Base-by-base conservation (phyloP, 164 flowering plant genomes). In the Stephania yunnanensis region DNA sequence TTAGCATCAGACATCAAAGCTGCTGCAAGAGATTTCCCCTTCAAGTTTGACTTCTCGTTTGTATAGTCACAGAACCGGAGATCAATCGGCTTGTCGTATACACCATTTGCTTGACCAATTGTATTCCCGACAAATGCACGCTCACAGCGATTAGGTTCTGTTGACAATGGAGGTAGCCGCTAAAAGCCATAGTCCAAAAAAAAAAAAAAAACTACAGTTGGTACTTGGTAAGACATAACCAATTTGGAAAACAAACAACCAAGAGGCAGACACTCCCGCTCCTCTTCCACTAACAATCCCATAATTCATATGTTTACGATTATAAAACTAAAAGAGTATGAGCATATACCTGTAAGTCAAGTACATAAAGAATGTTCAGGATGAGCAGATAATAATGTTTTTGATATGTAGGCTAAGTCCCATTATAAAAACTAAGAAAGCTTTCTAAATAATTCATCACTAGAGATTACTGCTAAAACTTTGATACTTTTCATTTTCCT, bases 91-190 rank as follows among this genome's bases (percentile, higher is more conserved):
- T 85, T 93, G 82, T 95, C 99, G 82, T 95, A 95, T 20, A 95
- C 98, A 44, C 99, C 99, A 87, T 95, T 95, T 65, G 99, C 98
- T 80, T 93, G 98, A 73, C 99, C 99, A 20, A 95, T 93, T 19
- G 99, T 95, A 83, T 95, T 95, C 5, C 99, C 99, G 75, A 91
- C 91, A 85, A 86, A 95, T 44, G 98, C 98, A 52, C 84, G 87
- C 81, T 93, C 92, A 70, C 99, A 95, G 13, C 99, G 85, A 55
- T 89, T 72, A n/a, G 97, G 95, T 58, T 95, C 97, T 29, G 91
- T 89, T 68, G 97, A 92, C 69, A 92, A 76, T 50, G 95, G 97
- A 65, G 97, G 97, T 55, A 92, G 81, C 82, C 95, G 86, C 97
- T 90, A 88, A 83, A 79, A 73, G 30, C 63, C 75, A 58, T 72